These are phyloP conservation scores for Papilionanthe hybrid DNA, from an alignment of 116 monocot genomes.

Conservation along the genomic window DNA sequence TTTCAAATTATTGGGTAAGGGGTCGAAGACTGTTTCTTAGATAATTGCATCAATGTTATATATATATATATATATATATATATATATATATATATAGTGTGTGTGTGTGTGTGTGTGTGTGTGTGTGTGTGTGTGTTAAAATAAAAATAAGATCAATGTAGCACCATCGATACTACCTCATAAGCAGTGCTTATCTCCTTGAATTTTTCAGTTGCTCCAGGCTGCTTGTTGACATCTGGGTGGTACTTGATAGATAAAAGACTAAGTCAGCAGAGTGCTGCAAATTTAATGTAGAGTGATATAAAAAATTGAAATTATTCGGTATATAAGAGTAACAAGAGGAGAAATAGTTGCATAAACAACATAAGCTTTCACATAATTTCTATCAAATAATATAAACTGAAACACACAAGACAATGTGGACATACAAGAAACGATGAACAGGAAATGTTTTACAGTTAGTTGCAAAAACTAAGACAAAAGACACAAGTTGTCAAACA, in stretches of 20 bases:
- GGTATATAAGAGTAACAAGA: neutral
- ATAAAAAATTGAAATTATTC: neutral
- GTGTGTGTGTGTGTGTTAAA: too few species aligned
- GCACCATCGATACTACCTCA: constrained; percentile 45
- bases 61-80: too few species aligned
- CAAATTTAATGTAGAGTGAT: constrained; percentile 16
- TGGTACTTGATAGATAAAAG: constrained; percentile 71
- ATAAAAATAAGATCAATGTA: neutral
- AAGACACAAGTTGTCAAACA: neutral
- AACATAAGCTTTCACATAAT: neutral
- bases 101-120: too few species aligned
- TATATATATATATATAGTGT: too few species aligned
- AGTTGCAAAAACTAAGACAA: neutral
- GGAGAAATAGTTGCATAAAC: neutral
- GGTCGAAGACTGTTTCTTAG: too few species aligned
- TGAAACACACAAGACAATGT: neutral
- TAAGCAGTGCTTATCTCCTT: constrained; percentile 95
- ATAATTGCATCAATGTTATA: too few species aligned
- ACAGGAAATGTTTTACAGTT: neutral
- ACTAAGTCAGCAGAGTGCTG: constrained; percentile 31
- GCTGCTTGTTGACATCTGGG: constrained; percentile 97
- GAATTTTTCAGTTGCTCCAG: constrained; percentile 94
- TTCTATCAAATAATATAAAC: neutral
- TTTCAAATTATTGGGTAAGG: too few species aligned
- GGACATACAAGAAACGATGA: neutral